These are phyloP conservation scores for Adenanthera pavonina DNA, from an alignment of 306 rosid genomes.

Conservation along the genomic window DNA sequence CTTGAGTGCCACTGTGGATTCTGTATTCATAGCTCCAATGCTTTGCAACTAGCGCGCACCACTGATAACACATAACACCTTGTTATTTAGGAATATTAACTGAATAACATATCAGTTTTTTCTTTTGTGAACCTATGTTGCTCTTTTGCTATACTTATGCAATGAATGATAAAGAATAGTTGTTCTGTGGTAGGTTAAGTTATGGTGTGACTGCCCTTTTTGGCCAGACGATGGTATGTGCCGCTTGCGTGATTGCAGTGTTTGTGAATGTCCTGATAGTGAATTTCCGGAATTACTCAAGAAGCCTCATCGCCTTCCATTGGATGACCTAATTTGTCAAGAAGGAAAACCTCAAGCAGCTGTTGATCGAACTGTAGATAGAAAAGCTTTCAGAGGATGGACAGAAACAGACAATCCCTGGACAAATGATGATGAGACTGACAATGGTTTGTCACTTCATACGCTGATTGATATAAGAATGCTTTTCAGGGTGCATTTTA, in stretches of 20 bases:
- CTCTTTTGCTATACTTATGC: not conserved
- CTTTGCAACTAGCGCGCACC: conserved; percentile 11
- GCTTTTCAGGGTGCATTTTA: not conserved
- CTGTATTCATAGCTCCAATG: not conserved
- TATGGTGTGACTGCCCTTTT: conserved; percentile 98
- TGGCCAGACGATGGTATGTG: conserved; percentile 99
- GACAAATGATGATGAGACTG: conserved; percentile 92
- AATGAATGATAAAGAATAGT: conserved; percentile 28
- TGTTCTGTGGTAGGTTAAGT: conserved; percentile 61
- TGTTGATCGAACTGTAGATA: conserved; percentile 91
- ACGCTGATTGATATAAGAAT: conserved; percentile 17
- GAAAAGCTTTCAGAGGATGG: conserved; percentile 89
- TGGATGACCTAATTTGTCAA: conserved; percentile 81
- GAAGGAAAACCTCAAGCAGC: conserved; percentile 97
- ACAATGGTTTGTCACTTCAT: conserved; percentile 65
- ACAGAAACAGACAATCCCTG: conserved; percentile 90
- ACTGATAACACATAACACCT: not conserved
- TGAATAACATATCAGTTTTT: conserved; percentile 24
- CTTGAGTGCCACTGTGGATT: not conserved
- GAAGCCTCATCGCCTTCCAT: conserved; percentile 70
- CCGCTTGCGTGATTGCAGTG: conserved; percentile 94
- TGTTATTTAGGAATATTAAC: not conserved
- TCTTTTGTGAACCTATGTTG: not conserved
- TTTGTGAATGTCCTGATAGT: conserved; percentile 90
- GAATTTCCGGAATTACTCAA: conserved; percentile 89